Percentiles rank a stretch among this genome's conserved stretches.
These are phyloP conservation scores for Saitozyma sp. DNA, from an alignment of 768 basidiomycete species.

Conservation along the genomic window DNA sequence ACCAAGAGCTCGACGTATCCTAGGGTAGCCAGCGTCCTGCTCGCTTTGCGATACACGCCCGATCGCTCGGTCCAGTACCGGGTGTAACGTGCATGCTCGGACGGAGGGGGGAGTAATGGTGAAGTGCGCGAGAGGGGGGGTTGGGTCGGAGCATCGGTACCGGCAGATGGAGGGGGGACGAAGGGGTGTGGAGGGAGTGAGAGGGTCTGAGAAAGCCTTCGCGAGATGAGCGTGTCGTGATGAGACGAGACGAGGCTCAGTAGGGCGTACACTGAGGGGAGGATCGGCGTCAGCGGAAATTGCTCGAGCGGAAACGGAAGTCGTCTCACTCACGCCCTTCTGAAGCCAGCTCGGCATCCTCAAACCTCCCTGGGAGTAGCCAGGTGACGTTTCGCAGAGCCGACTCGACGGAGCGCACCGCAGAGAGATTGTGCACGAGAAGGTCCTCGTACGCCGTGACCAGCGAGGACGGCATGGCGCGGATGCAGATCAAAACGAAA, in stretches of 20 bases:
- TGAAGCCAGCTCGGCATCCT: constrained; percentile 92
- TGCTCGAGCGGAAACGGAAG: background rate
- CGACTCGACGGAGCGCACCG: constrained; percentile 84
- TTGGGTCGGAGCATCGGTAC: constrained; percentile 55
- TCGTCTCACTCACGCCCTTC: constrained; percentile 74
- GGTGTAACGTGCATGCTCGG: constrained; percentile 82
- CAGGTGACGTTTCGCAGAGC: constrained; percentile 86
- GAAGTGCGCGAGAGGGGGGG: constrained; percentile 9
- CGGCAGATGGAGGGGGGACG: constrained; percentile 58
- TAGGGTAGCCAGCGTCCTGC: constrained; percentile 71
- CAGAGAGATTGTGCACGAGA: constrained; percentile 77
- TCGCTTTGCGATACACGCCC: constrained; percentile 71
- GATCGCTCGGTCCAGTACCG: constrained; percentile 77
- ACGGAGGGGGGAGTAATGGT: constrained; percentile 32
- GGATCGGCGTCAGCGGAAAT: background rate
- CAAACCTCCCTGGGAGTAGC: constrained; percentile 94
- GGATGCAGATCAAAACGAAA: too few species aligned
- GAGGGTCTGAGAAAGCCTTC: constrained; percentile 67
- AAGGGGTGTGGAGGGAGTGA: constrained; percentile 47
- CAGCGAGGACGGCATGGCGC: constrained; percentile 5
- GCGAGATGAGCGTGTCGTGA: constrained; percentile 85
- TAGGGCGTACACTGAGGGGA: constrained; percentile 70
- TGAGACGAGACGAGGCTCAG: constrained; percentile 88
- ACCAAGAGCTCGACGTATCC: constrained; percentile 78
- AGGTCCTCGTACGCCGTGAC: constrained; percentile 67